Conservation (phyloP, 2,329 filamentous ascomycete species). For the Talaromyces amestolkiae region DNA sequence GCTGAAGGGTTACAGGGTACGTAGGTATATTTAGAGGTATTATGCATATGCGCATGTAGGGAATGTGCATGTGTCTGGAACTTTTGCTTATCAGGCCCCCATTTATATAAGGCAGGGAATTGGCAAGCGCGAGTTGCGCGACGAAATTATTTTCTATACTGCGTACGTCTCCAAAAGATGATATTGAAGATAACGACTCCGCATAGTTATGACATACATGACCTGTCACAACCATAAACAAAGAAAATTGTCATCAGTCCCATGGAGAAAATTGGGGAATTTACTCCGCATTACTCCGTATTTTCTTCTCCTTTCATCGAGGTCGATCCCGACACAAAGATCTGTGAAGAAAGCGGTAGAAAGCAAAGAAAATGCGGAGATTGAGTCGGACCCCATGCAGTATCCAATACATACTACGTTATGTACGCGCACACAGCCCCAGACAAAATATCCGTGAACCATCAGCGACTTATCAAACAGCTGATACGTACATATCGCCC, state of each 20-base stretch:
- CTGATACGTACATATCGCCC: not conserved
- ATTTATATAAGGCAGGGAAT: not conserved
- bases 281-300: not conserved
- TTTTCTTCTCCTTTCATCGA: not conserved
- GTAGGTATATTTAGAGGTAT: not conserved
- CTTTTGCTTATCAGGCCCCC: not conserved
- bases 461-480: not conserved
- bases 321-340: not conserved
- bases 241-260: not conserved
- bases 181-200: not conserved
- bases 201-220: not conserved
- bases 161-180: not conserved
- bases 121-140: slow-evolving; percentile 6
- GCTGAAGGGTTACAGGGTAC: not conserved
- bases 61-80: not conserved
- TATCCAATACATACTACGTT: not conserved
- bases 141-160: not conserved
- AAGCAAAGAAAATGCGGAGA: not conserved
- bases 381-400: not conserved
- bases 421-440: not conserved
- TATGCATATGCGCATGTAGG: slow-evolving; percentile 5
- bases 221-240: not conserved
- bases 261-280: not conserved
- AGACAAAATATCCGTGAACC: not conserved
- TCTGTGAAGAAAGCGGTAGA: not conserved